phyloP scores from a whole-genome alignment of 495 filamentous ascomycete genomes.

The Neurospora terricola region DNA sequence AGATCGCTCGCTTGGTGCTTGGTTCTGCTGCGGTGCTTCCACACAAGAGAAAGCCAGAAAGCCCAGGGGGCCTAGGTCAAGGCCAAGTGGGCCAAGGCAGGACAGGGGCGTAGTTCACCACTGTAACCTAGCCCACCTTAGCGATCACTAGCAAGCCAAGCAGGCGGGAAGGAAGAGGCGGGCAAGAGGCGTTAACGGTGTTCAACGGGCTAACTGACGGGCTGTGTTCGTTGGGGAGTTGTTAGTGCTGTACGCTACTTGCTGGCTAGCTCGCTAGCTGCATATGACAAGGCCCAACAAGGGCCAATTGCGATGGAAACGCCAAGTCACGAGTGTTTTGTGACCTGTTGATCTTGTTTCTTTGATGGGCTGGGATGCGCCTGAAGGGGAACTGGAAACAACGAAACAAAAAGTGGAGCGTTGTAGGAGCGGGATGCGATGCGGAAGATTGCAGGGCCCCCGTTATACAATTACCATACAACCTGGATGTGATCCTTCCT shows the following conservation, averaged over 20 bases:
- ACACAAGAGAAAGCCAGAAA: neutral
- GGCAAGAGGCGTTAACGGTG: neutral
- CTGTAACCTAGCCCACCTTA: neutral
- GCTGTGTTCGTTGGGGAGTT: neutral
- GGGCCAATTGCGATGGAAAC: neutral
- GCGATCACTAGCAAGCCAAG: neutral
- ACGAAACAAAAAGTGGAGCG: neutral
- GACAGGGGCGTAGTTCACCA: neutral
- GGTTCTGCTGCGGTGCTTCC: neutral
- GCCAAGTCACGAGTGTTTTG: neutral
- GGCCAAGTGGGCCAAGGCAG: neutral
- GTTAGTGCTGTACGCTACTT: neutral
- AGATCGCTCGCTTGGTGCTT: neutral
- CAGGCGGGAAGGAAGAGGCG: neutral
- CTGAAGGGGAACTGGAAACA: neutral
- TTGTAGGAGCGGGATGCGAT: neutral
- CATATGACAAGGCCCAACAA: neutral
- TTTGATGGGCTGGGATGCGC: neutral
- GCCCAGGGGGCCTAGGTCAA: neutral
- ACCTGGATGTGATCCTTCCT: neutral
- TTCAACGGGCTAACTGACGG: neutral
- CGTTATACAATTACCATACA: neutral
- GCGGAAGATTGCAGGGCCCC: neutral
- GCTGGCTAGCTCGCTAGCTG: neutral
- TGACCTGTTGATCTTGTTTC: neutral